Conservation (phyloP, 768 basidiomycete genomes). For the Russula lepida region DNA sequence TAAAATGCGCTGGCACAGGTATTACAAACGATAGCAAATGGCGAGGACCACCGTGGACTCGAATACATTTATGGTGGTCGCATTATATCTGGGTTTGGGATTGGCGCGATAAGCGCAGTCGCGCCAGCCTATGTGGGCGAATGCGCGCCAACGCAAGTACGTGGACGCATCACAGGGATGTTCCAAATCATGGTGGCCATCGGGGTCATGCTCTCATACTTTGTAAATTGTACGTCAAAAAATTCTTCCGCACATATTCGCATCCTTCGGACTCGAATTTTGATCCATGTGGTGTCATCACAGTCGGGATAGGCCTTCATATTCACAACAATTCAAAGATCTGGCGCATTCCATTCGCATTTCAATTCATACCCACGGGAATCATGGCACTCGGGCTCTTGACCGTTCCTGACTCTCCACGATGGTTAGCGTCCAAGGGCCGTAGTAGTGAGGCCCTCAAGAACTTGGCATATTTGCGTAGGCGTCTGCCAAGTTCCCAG, state of each 20-base stretch:
- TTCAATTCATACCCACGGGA: constrained; percentile 69
- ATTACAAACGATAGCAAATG: constrained; percentile 58
- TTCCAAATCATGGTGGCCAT: constrained; percentile 85
- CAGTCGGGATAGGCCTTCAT: constrained; percentile 55
- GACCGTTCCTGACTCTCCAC: constrained; percentile 68
- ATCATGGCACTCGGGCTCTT: constrained; percentile 60
- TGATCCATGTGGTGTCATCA: neutral
- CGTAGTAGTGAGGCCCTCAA: constrained; percentile 42
- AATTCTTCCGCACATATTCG: neutral
- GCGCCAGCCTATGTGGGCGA: constrained; percentile 84
- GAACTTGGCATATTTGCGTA: constrained; percentile 61
- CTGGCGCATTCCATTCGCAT: constrained; percentile 67
- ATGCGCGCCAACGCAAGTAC: constrained; percentile 78
- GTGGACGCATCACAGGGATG: constrained; percentile 76
- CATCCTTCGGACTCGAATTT: neutral
- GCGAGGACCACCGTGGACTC: constrained; percentile 46
- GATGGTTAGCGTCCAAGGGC: constrained; percentile 64
- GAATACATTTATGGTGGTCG: constrained; percentile 73
- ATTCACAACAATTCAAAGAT: constrained; percentile 39
- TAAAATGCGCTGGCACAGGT: constrained; percentile 34
- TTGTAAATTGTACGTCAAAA: constrained; percentile 55
- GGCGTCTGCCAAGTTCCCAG: constrained; percentile 34
- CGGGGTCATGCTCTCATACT: constrained; percentile 82
- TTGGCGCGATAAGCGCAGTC: constrained; percentile 77
- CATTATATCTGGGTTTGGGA: constrained; percentile 70